Evolutionary conservation across 352 stramenopile species (phyloP).

Genomic region (Phytophthora macrochlamydospora): DNA sequence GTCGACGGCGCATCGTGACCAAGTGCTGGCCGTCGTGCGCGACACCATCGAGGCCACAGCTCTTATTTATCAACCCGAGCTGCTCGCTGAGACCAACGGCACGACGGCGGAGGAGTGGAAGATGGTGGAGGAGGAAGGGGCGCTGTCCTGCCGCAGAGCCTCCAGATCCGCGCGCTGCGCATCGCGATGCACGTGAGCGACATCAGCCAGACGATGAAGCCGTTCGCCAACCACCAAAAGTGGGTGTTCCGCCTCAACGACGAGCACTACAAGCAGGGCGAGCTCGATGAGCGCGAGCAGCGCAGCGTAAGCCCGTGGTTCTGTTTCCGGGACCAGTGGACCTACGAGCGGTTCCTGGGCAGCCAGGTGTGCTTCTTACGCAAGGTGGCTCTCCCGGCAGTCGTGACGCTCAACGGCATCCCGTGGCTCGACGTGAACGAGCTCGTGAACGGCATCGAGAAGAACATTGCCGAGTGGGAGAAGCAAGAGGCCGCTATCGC

Average conservation of each 20-base stretch:
- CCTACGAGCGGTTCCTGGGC: slow-evolving; percentile 48
- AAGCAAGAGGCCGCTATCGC: slow-evolving; percentile 25
- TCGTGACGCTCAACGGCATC: slow-evolving; percentile 63
- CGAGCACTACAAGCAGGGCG: slow-evolving; percentile 74
- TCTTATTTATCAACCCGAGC: slow-evolving; percentile 80
- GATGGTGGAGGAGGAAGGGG: slow-evolving; percentile 26
- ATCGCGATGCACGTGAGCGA: slow-evolving; percentile 85
- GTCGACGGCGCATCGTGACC: slow-evolving; percentile 43
- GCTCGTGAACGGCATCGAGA: slow-evolving; percentile 60
- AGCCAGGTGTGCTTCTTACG: slow-evolving; percentile 69
- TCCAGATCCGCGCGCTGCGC: slow-evolving; percentile 60
- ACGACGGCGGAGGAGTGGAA: slow-evolving; percentile 52
- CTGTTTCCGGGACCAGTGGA: slow-evolving; percentile 63
- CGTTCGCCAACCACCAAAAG: slow-evolving; percentile 72
- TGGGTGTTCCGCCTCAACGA: slow-evolving; percentile 78
- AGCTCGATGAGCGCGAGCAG: slow-evolving; percentile 56
- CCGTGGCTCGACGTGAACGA: slow-evolving; percentile 60
- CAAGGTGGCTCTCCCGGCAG: slow-evolving; percentile 58
- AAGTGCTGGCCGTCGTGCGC: slow-evolving; percentile 64
- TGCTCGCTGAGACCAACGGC: slow-evolving; percentile 58
- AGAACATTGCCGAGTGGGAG: slow-evolving; percentile 65
- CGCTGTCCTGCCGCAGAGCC: slow-evolving; percentile 42
- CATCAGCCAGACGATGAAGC: slow-evolving; percentile 87
- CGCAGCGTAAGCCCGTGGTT: slow-evolving; percentile 48
- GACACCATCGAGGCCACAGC: slow-evolving; percentile 77